These are phyloP conservation scores for Nannochloropsis gaditana DNA, from an alignment of 108 stramenopile genomes.

Conservation along the genomic window DNA sequence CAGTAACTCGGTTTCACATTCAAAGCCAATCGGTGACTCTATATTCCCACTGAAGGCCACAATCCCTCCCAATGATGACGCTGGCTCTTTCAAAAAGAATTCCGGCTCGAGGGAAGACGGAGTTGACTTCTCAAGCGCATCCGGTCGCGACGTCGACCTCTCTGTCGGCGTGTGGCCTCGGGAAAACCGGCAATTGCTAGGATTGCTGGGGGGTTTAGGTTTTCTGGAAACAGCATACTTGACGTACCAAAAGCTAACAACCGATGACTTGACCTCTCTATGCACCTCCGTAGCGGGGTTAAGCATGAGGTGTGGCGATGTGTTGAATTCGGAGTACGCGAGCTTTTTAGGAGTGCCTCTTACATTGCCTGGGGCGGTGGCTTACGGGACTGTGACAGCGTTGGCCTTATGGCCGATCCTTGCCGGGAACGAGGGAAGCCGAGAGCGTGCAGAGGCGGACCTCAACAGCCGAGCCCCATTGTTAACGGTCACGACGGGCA, in stretches of 20 bases:
- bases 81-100: too few species aligned
- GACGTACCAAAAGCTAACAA: constrained; percentile 40
- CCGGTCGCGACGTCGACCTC: background rate
- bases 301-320: constrained; percentile 33
- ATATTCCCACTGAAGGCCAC: too few species aligned
- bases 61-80: too few species aligned
- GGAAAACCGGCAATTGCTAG: constrained; percentile 5
- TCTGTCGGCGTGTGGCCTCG: background rate
- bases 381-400: constrained; percentile 26
- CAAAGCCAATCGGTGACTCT: too few species aligned
- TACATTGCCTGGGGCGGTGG: constrained; percentile 28
- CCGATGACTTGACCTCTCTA: constrained; percentile 29
- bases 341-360: constrained; percentile 36
- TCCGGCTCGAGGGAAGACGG: too few species aligned
- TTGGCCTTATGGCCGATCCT: constrained; percentile 37
- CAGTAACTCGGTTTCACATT: too few species aligned
- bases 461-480: constrained; percentile 31
- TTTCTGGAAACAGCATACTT: constrained; percentile 35
- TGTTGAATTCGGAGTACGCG: constrained; percentile 25
- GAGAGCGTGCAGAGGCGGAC: background rate
- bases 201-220: background rate
- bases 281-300: constrained; percentile 28
- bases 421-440: background rate
- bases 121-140: too few species aligned
- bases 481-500: constrained; percentile 66